Percentiles rank a stretch among this genome's conserved stretches.
These are phyloP conservation scores for Suhomyces prunicola DNA, from an alignment of 805 yeast species.

Conservation along the genomic window DNA sequence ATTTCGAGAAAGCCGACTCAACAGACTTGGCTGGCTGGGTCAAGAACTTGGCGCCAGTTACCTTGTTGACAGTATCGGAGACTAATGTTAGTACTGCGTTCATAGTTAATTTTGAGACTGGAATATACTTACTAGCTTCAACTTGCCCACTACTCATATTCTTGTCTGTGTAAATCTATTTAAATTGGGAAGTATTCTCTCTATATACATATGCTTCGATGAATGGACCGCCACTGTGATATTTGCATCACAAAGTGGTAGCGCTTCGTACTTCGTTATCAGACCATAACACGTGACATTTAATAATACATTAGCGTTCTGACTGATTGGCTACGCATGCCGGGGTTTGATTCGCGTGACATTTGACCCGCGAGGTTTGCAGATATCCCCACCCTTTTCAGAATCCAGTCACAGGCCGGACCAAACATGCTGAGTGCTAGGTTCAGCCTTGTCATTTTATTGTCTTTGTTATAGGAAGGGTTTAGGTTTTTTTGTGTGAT, in stretches of 20 bases:
- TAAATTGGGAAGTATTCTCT: not conserved
- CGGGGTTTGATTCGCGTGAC: not conserved
- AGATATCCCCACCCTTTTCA: not conserved
- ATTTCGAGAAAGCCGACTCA: constrained; percentile 27
- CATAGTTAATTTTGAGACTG: not conserved
- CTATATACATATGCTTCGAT: not conserved
- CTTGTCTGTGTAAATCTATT: not conserved
- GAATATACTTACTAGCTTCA: constrained; percentile 8
- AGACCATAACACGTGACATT: constrained; percentile 15
- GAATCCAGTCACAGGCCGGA: not conserved
- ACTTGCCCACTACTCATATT: constrained; percentile 12
- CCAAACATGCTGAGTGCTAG: not conserved
- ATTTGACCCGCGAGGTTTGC: not conserved
- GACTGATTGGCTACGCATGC: not conserved
- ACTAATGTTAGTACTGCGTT: constrained; percentile 18
- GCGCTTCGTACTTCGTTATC: constrained; percentile 3
- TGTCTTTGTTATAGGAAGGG: too few relatives aligned
- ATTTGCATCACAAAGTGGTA: not conserved
- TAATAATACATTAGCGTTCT: constrained; percentile 5
- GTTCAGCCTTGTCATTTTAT: too few relatives aligned
- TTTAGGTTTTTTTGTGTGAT: not conserved
- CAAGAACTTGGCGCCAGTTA: constrained; percentile 36
- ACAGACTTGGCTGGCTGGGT: constrained; percentile 48
- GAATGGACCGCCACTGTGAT: not conserved
- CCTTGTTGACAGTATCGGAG: constrained; percentile 23